A percentile compares a stretch with the other conserved stretches of the same genome.
These are phyloP conservation scores for Quercus rubra DNA, from an alignment of 306 rosid species.

Conservation along the genomic window DNA sequence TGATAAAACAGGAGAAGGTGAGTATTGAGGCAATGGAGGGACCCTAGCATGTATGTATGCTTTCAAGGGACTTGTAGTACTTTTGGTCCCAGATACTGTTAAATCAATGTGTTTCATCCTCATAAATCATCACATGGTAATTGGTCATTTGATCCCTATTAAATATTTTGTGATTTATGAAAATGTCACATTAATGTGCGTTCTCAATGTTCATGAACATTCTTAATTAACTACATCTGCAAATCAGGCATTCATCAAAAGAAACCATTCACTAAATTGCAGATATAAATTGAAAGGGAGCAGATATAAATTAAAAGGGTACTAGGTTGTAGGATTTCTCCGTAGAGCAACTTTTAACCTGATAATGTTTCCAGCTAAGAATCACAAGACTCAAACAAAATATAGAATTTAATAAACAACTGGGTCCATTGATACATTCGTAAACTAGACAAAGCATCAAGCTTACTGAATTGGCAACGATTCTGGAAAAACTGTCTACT, in stretches of 20 bases:
- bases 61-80: background rate
- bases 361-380: constrained; percentile 12
- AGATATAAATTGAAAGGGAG: constrained; percentile 16
- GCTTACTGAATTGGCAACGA: constrained; percentile 5
- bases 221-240: background rate
- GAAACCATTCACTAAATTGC: constrained; percentile 6
- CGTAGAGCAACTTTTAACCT: constrained; percentile 2
- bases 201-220: background rate
- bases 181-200: background rate
- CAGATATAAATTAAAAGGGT: constrained; percentile 19
- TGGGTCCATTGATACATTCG: constrained; percentile 11
- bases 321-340: constrained; percentile 13
- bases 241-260: constrained; percentile 8
- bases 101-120: background rate
- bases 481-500: constrained; percentile 9
- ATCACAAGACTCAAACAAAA: constrained; percentile 13
- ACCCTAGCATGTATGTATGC: constrained; percentile 28
- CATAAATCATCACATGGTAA: constrained; percentile 17
- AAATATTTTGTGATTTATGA: background rate
- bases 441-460: background rate
- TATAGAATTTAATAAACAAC: constrained; percentile 18
- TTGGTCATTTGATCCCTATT: background rate
- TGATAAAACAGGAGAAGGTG: constrained; percentile 32
- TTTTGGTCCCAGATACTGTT: background rate
- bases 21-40: constrained; percentile 44